These are phyloP conservation scores for Pulveroboletus sp. DNA, from an alignment of 1,284 basidiomycete species.

Conservation along the genomic window DNA sequence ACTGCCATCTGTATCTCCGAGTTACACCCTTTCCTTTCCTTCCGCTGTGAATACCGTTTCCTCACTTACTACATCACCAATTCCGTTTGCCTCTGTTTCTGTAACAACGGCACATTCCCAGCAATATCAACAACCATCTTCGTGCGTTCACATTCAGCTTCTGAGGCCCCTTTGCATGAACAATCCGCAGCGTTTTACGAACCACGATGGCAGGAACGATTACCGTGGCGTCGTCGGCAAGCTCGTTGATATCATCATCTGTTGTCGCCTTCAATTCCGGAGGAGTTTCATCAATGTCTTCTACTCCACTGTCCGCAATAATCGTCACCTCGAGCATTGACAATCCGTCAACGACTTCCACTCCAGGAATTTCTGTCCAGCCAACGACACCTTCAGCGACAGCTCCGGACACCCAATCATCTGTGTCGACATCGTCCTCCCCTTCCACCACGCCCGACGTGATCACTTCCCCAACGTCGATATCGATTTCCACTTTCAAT, in stretches of 20 bases:
- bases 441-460: conserved; percentile 1
- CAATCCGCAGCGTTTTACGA: conserved; percentile 15
- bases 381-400: conserved; percentile 13
- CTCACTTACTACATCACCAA: conserved; percentile 7
- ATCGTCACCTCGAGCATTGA: conserved; percentile 8
- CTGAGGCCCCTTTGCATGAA: conserved; percentile 15
- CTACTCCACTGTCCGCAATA: conserved; percentile 9
- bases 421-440: conserved; percentile 5
- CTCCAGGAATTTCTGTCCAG: conserved; percentile 1
- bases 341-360: conserved; percentile 12
- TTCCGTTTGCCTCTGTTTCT: conserved; percentile 3
- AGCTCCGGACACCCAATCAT: conserved; percentile 1
- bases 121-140: conserved; percentile 14
- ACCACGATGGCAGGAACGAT: conserved; percentile 18
- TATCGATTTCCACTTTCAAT: conserved; percentile 2
- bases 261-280: conserved; percentile 6
- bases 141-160: conserved; percentile 27
- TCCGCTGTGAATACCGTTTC: conserved; percentile 8
- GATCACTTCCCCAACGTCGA: conserved; percentile 9
- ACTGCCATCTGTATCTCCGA: conserved; percentile 1
- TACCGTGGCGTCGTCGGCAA: conserved; percentile 7
- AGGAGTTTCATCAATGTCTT: conserved; percentile 5
- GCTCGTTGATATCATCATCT: conserved; percentile 8
- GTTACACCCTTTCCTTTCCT: not conserved
- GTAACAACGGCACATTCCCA: conserved; percentile 11